A percentile compares a stretch with the other conserved stretches of the same genome.
Conservation (phyloP, 2,329 filamentous ascomycete species). For the Diaporthe aspalathi region DNA sequence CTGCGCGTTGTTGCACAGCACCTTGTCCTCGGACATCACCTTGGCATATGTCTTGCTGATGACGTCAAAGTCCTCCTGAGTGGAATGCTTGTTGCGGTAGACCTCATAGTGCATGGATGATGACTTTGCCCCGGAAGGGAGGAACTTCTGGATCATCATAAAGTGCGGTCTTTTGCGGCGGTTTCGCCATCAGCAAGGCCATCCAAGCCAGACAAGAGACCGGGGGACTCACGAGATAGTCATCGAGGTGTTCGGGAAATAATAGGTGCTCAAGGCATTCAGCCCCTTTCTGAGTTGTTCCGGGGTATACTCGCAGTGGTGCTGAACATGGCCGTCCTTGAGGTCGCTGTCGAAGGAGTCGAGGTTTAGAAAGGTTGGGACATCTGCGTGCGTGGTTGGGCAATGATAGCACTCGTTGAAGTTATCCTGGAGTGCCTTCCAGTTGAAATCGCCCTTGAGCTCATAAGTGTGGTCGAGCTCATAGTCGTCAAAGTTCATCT, state of each 20-base stretch:
- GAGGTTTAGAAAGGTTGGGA: conserved; percentile 41
- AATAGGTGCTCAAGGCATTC: conserved; percentile 50
- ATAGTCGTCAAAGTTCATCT: conserved; percentile 44
- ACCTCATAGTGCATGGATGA: conserved; percentile 23
- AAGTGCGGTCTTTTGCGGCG: background rate
- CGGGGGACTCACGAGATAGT: conserved; percentile 51
- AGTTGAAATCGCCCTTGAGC: conserved; percentile 51
- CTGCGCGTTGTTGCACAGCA: conserved; percentile 25
- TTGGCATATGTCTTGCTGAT: conserved; percentile 25
- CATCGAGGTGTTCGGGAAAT: conserved; percentile 53
- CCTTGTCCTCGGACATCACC: conserved; percentile 18
- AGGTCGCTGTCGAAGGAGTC: conserved; percentile 24
- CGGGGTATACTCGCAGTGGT: conserved; percentile 47
- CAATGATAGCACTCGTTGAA: conserved; percentile 63
- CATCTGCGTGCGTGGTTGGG: conserved; percentile 59
- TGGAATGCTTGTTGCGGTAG: conserved; percentile 15
- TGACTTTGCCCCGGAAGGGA: background rate
- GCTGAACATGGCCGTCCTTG: conserved; percentile 10
- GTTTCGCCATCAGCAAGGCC: conserved; percentile 1
- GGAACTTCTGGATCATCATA: conserved; percentile 27
- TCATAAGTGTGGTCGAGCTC: conserved; percentile 48
- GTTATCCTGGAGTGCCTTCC: conserved; percentile 57
- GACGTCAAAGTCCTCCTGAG: conserved; percentile 7
- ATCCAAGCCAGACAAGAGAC: no score
- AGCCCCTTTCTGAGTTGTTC: conserved; percentile 46